Base-by-base conservation (phyloP, 1,284 basidiomycete genomes). In the Lignosus rhinocerotis region DNA sequence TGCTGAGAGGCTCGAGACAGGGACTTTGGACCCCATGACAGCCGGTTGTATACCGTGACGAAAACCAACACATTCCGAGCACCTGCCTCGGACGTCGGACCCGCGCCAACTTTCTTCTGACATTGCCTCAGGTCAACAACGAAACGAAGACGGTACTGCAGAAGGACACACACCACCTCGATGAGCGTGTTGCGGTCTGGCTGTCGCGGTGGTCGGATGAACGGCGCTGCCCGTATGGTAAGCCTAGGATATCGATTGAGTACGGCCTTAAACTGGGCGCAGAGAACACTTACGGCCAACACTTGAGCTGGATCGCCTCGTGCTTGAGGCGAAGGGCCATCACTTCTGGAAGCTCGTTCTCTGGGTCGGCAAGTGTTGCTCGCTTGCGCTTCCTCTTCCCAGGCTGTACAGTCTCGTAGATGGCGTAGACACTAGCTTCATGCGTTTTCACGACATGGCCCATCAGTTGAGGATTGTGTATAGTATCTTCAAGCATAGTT, bases 1-100 rank as follows among this genome's bases (percentile, higher is more conserved):
- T 91, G 88, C 63, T 87, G 86, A 16, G 89, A 91, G 55, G 79
- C 75, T 32, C 87, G 84, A 44, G 77, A 76, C n/a, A 87, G 72
- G 51, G 81, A 78, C 51, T 80, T 82, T 52, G 80, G 80, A n/a
- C 80, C 77, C 84, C 86, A 90, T 11, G 80, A 68, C 19, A 86
- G 73, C 50, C 80, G 82, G 61, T 79, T 82, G 67, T 88, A 78
- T 12, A 89, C 73, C 9, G 86, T 83, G 32, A 87, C 67, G 33
- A 79, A 82, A 21, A 91, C 67, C 10, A 90, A 64, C 0, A 80
- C 83, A 44, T 84, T 76, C 32, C 63, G 53, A 14, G 53, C 42
- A 31, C 69, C 67, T 14, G 56, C 59, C 38, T 60, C 53, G 31
- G 67, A 54, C 16, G 63, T 61, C 8, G 64, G 60, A 36, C 66